These are phyloP conservation scores for Hypoxylon sp. DNA, from an alignment of 2,329 filamentous ascomycete genomes.

Conservation along the genomic window DNA sequence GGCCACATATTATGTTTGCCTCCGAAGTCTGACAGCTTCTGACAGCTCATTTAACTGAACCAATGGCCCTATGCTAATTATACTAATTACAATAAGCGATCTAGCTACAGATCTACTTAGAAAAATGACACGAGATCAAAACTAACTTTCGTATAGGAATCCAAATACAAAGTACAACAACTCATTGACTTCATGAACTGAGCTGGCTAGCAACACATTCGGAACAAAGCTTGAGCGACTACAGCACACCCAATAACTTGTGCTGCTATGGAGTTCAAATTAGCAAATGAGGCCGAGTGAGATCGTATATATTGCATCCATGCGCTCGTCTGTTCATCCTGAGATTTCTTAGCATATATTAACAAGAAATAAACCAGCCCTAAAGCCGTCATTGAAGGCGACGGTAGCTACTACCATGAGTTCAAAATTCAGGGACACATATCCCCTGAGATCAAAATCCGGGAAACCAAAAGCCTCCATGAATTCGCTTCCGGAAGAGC, in stretches of 20 bases:
- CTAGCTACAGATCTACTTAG: not conserved
- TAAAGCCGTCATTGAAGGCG: not conserved
- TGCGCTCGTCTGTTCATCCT: not conserved
- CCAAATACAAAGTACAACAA: not conserved
- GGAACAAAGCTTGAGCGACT: not conserved
- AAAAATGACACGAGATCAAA: not conserved
- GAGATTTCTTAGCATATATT: not conserved
- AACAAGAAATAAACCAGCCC: not conserved
- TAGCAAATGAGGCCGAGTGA: not conserved
- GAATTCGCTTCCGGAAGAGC: slow-evolving; percentile 19
- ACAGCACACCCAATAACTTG: not conserved
- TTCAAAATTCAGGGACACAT: not conserved
- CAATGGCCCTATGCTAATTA: not conserved
- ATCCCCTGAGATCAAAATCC: not conserved
- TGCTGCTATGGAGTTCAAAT: not conserved
- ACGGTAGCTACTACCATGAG: not conserved
- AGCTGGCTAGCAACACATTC: not conserved
- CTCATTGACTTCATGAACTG: not conserved
- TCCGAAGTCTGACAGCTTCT: not conserved
- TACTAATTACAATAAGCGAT: not conserved
- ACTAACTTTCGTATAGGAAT: not conserved
- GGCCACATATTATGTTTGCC: not conserved
- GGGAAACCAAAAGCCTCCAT: slow-evolving; percentile 3
- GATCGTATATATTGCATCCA: not conserved
- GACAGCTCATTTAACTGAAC: not conserved